Conservation (phyloP, 805 yeast genomes). For the Wickerhamomyces subpelliculosus region DNA sequence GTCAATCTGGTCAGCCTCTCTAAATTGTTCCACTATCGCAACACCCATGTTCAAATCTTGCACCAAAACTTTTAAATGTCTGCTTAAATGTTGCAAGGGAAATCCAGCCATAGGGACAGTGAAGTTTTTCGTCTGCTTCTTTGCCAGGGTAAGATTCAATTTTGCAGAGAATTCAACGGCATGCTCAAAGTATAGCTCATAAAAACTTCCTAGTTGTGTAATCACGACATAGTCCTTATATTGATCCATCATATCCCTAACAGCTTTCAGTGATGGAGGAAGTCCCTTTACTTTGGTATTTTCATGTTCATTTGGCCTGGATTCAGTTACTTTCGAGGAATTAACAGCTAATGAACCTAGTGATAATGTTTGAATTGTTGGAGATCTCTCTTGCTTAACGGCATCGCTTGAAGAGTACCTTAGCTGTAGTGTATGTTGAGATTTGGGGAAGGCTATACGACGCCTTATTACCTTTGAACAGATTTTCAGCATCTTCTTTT, state of each 20-base stretch:
- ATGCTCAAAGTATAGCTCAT: constrained; percentile 84
- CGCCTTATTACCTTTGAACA: too few relatives aligned
- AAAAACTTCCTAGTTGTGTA: constrained; percentile 83
- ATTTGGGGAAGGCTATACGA: too few relatives aligned
- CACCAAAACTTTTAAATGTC: constrained; percentile 69
- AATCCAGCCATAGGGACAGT: constrained; percentile 85
- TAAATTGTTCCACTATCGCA: constrained; percentile 72
- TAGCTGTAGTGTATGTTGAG: too few relatives aligned
- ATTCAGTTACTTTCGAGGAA: too few relatives aligned
- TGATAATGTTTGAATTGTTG: too few relatives aligned
- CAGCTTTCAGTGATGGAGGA: constrained; percentile 29
- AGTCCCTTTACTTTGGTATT: constrained; percentile 7
- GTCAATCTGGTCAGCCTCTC: constrained; percentile 19
- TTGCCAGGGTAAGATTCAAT: constrained; percentile 67
- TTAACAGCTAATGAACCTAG: too few relatives aligned
- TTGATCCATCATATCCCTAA: constrained; percentile 35
- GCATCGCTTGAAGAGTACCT: too few relatives aligned
- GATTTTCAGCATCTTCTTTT: too few relatives aligned
- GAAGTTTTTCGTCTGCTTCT: constrained; percentile 36
- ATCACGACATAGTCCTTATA: constrained; percentile 51
- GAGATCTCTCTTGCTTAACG: too few relatives aligned
- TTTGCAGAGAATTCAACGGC: constrained; percentile 68
- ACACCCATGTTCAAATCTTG: constrained; percentile 65
- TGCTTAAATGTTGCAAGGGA: constrained; percentile 63
- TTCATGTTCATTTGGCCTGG: too few relatives aligned